phyloP scores from a whole-genome alignment of 192 early-diverging fungal genomes.

The Thoreauomyces humboldtii region DNA sequence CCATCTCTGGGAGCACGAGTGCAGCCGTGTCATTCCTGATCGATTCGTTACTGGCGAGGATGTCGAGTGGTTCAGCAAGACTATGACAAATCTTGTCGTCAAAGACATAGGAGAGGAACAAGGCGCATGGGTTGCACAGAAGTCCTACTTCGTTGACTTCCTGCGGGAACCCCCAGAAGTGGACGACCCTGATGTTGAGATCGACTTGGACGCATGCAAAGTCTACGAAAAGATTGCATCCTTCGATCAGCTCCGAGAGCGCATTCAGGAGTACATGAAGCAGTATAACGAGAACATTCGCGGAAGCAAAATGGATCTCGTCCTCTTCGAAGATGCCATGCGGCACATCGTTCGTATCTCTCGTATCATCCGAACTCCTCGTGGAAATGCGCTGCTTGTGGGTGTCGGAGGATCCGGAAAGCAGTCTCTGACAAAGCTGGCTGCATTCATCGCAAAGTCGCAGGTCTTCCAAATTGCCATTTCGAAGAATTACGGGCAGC shows the following conservation, averaged over 20 bases:
- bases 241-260: slow-evolving; percentile 50
- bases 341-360: slow-evolving; percentile 63
- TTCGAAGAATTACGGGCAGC: slow-evolving; percentile 55
- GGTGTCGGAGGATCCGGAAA: slow-evolving; percentile 70
- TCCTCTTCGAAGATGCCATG: slow-evolving; percentile 69
- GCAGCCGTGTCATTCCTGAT: slow-evolving; percentile 58
- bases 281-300: slow-evolving; percentile 61
- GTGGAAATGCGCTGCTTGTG: slow-evolving; percentile 60
- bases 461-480: slow-evolving; percentile 66
- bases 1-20: slow-evolving; percentile 64
- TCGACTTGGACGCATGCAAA: slow-evolving; percentile 57
- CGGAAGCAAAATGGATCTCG: slow-evolving; percentile 66
- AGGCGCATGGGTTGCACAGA: slow-evolving; percentile 35
- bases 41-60: slow-evolving; percentile 59
- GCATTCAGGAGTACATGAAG: slow-evolving; percentile 58
- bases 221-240: slow-evolving; percentile 62
- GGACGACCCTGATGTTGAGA: slow-evolving; percentile 61
- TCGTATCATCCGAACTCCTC: slow-evolving; percentile 58
- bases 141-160: slow-evolving; percentile 60
- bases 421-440: slow-evolving; percentile 61
- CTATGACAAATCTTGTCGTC: slow-evolving; percentile 37
- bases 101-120: slow-evolving; percentile 60
- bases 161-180: slow-evolving; percentile 58
- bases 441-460: slow-evolving; percentile 63
- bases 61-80: slow-evolving; percentile 61